Percentiles rank a stretch among this genome's conserved stretches.
Evolutionary conservation across 352 stramenopile species (phyloP).

Genomic region (Phytophthora foliorum): DNA sequence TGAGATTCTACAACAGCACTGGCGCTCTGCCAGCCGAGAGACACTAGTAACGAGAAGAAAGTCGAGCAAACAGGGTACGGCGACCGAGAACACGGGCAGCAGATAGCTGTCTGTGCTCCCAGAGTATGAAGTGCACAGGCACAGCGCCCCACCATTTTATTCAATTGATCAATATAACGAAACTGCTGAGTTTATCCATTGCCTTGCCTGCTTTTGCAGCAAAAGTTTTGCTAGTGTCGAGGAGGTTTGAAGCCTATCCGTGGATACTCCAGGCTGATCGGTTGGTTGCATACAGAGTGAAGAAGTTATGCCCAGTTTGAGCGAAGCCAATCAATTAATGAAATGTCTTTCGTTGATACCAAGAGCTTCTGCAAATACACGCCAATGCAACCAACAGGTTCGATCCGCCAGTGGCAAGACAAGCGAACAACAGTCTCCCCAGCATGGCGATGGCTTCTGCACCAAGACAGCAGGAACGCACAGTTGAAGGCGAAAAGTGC

Average conservation of each 20-base stretch:
- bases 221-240: too few species aligned
- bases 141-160: slow-evolving; percentile 18
- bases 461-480: neutral
- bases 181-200: slow-evolving; percentile 8
- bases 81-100: neutral
- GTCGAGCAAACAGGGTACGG: slow-evolving; percentile 14
- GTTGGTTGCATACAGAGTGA: too few species aligned
- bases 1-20: slow-evolving; percentile 21
- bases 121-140: slow-evolving; percentile 14
- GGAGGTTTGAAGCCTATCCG: too few species aligned
- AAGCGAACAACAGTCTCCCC: neutral
- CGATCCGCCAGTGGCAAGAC: neutral
- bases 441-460: neutral
- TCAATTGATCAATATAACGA: slow-evolving; percentile 25
- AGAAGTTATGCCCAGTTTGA: too few species aligned
- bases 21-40: slow-evolving; percentile 13
- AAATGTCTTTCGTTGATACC: neutral
- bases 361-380: neutral
- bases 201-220: neutral
- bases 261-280: too few species aligned
- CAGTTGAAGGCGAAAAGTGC: neutral
- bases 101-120: slow-evolving; percentile 8
- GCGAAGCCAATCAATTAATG: neutral
- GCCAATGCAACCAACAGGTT: neutral
- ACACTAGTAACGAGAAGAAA: slow-evolving; percentile 32